Evolutionary conservation across 306 rosid species (phyloP).

Genomic region (Cucurbita pepo): DNA sequence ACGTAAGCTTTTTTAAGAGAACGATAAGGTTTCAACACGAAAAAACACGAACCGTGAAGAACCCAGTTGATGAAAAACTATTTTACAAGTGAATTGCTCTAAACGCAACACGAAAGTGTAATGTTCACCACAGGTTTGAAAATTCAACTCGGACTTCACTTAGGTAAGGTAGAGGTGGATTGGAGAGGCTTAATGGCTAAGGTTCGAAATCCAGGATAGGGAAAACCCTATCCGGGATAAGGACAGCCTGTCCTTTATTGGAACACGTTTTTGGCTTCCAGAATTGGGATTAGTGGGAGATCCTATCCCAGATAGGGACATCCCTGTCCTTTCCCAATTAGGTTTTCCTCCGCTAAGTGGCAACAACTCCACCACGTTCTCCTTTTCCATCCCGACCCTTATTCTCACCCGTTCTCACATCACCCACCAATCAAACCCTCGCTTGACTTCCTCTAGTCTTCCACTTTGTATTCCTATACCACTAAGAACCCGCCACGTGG

Average conservation of each 20-base stretch:
- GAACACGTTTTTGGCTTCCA: not conserved
- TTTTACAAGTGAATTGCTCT: too few relatives aligned
- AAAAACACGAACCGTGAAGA: too few relatives aligned
- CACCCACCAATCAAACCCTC: constrained; percentile 14
- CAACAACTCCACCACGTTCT: constrained; percentile 7
- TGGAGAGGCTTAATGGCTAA: not conserved
- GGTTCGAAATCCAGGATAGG: not conserved
- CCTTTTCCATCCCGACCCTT: not conserved
- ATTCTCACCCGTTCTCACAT: not conserved
- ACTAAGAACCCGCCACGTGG: not conserved
- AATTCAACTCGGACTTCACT: not conserved
- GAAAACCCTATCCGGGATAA: not conserved
- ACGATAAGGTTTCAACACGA: too few relatives aligned
- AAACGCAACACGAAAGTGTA: too few relatives aligned
- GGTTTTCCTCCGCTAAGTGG: constrained; percentile 38
- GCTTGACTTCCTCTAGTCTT: not conserved
- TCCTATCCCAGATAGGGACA: not conserved
- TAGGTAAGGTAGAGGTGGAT: not conserved
- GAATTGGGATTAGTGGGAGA: not conserved
- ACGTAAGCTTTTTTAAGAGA: too few relatives aligned
- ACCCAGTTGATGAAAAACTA: too few relatives aligned
- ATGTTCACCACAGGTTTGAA: too few relatives aligned
- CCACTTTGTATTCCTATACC: not conserved
- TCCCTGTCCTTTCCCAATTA: constrained; percentile 39
- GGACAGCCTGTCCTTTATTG: not conserved